phyloP scores from a whole-genome alignment of 768 basidiomycete genomes.

The Lentinula guzmanii region DNA sequence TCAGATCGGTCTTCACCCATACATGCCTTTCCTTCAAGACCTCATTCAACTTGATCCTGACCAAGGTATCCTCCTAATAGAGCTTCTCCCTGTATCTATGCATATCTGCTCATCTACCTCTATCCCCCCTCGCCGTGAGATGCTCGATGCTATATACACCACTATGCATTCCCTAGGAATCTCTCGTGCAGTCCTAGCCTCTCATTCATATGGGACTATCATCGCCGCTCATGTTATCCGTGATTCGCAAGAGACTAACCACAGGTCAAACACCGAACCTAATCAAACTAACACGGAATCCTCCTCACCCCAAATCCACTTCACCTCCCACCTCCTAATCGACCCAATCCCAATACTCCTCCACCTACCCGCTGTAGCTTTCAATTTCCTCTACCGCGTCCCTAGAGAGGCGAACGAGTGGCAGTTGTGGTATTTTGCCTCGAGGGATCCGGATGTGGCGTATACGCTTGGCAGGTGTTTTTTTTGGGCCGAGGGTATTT shows the following conservation, averaged over 20 bases:
- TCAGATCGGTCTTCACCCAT: slow-evolving; percentile 60
- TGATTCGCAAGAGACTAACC: slow-evolving; percentile 1
- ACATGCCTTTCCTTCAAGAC: slow-evolving; percentile 44
- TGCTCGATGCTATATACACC: slow-evolving; percentile 34
- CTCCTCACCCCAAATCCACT: slow-evolving; percentile 19
- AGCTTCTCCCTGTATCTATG: slow-evolving; percentile 55
- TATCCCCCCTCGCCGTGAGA: slow-evolving; percentile 33
- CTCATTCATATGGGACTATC: slow-evolving; percentile 62
- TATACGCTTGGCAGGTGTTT: slow-evolving; percentile 54
- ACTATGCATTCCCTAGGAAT: slow-evolving; percentile 40
- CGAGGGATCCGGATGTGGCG: slow-evolving; percentile 57
- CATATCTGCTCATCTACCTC: slow-evolving; percentile 39
- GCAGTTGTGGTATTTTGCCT: slow-evolving; percentile 66
- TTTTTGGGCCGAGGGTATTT: slow-evolving; percentile 58
- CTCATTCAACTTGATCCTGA: slow-evolving; percentile 38
- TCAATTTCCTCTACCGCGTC: slow-evolving; percentile 59
- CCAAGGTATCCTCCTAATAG: slow-evolving; percentile 52
- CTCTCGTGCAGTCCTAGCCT: slow-evolving; percentile 34
- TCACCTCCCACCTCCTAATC: slow-evolving; percentile 44
- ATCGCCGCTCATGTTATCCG: slow-evolving; percentile 49
- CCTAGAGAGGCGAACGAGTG: slow-evolving; percentile 52
- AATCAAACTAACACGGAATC: neutral
- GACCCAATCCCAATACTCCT: slow-evolving; percentile 65
- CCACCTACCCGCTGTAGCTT: slow-evolving; percentile 55
- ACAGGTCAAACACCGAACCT: no score